Conservation (phyloP, 2,329 filamentous ascomycete genomes). For the Boeremia exigua region DNA sequence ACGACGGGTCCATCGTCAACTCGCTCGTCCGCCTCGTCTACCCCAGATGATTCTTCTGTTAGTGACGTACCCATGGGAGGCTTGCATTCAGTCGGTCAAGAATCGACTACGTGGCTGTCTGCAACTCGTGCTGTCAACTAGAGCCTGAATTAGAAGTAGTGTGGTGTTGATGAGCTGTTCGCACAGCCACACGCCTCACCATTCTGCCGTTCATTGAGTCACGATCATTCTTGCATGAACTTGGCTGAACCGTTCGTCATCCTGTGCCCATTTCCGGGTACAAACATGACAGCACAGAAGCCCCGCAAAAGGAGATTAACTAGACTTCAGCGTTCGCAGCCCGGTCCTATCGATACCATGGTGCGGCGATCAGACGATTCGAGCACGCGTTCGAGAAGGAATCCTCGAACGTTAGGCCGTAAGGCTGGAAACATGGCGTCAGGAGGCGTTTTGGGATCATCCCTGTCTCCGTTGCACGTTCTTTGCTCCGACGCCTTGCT, state of each 20-base stretch:
- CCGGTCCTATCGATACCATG: constrained; percentile 26
- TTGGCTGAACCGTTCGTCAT: constrained; percentile 29
- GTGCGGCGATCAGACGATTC: constrained; percentile 20
- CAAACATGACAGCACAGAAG: constrained; percentile 22
- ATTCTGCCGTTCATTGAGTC: constrained; percentile 12
- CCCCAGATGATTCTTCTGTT: constrained; percentile 27
- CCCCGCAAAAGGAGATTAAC: constrained; percentile 22
- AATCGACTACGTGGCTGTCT: constrained; percentile 33
- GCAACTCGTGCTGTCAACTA: constrained; percentile 32
- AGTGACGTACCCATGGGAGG: constrained; percentile 39
- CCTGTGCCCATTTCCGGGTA: constrained; percentile 24
- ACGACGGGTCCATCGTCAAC: constrained; percentile 20
- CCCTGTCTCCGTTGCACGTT: constrained; percentile 16
- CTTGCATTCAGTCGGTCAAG: constrained; percentile 32
- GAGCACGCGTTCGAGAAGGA: constrained; percentile 15
- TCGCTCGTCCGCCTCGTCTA: constrained; percentile 30
- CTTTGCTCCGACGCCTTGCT: constrained; percentile 14
- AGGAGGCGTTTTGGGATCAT: constrained; percentile 2
- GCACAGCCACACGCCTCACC: constrained; percentile 28
- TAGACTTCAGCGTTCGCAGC: constrained; percentile 18
- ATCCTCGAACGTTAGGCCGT: constrained; percentile 18
- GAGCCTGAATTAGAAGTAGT: constrained; percentile 1
- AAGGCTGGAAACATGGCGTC: constrained; percentile 21
- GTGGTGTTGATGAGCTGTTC: constrained; percentile 32
- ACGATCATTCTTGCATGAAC: constrained; percentile 30